Evolutionary conservation across 2,329 filamentous ascomycete species (phyloP).

Genomic region (Epicoccum nigrum): DNA sequence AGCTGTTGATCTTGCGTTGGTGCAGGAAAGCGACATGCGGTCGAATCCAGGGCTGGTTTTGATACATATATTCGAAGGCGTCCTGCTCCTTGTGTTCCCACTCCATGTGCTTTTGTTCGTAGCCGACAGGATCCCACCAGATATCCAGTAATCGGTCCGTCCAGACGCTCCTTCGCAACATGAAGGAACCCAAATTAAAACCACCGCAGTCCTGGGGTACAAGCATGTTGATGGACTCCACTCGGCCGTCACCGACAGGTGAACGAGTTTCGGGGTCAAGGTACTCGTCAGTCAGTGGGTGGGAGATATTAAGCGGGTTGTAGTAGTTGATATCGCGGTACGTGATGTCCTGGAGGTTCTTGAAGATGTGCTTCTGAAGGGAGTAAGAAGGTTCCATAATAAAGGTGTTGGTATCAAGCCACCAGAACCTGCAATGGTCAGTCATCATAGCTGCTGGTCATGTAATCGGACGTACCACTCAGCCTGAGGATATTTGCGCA

Average conservation of each 20-base stretch:
- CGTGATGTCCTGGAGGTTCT: slow-evolving; percentile 72
- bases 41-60: slow-evolving; percentile 89
- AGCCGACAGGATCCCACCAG: slow-evolving; percentile 98
- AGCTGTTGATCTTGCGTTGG: slow-evolving; percentile 92
- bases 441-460: background rate
- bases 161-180: slow-evolving; percentile 84
- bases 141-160: slow-evolving; percentile 89
- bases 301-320: slow-evolving; percentile 92
- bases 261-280: slow-evolving; percentile 78
- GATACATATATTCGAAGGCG: slow-evolving; percentile 89
- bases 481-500: slow-evolving; percentile 92
- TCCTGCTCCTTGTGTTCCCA: slow-evolving; percentile 99
- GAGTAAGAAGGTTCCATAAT: slow-evolving; percentile 96
- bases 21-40: slow-evolving; percentile 86
- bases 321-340: slow-evolving; percentile 97
- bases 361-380: slow-evolving; percentile 88
- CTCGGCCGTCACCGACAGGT: slow-evolving; percentile 74
- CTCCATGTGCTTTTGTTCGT: slow-evolving; percentile 98
- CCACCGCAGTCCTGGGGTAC: slow-evolving; percentile 92
- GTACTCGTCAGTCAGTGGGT: slow-evolving; percentile 75
- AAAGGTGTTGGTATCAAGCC: slow-evolving; percentile 96
- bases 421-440: slow-evolving; percentile 84
- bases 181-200: slow-evolving; percentile 97
- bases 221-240: slow-evolving; percentile 82
- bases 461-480: slow-evolving; percentile 74